Conservation (phyloP, 768 basidiomycete species). For the Hericium rajendrae region DNA sequence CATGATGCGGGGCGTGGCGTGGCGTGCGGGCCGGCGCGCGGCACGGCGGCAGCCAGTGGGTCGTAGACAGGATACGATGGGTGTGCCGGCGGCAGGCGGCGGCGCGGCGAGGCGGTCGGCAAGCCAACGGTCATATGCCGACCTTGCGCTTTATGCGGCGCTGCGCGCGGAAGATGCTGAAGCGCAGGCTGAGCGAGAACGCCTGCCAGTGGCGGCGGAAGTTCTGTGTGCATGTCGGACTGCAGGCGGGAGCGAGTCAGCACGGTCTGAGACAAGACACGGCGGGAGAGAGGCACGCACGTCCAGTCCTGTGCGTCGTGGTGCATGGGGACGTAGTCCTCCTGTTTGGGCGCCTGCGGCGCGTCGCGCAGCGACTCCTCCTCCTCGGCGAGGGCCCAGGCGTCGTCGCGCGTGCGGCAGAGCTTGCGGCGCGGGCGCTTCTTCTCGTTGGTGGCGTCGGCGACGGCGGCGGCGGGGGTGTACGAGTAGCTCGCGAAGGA, state of each 20-base stretch:
- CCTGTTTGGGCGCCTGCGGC: slow-evolving; percentile 2
- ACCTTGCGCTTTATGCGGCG: slow-evolving; percentile 24
- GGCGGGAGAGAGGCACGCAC: slow-evolving; percentile 6
- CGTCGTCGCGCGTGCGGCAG: slow-evolving; percentile 7
- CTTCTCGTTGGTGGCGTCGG: not conserved
- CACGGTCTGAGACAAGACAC: not conserved
- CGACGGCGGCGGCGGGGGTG: slow-evolving; percentile 1
- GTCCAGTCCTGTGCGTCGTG: slow-evolving; percentile 10
- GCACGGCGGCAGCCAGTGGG: not conserved
- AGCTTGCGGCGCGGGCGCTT: slow-evolving; percentile 8
- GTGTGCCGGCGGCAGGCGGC: not conserved
- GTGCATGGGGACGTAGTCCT: slow-evolving; percentile 3
- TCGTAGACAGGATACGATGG: not conserved
- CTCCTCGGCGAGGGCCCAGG: not conserved
- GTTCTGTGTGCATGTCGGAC: slow-evolving; percentile 48
- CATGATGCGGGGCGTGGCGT: too few species aligned
- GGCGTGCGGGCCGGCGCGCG: too few species aligned
- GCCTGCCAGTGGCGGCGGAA: slow-evolving; percentile 56
- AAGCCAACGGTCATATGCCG: not conserved
- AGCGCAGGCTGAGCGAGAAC: slow-evolving; percentile 42
- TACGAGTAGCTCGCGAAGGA: slow-evolving; percentile 8
- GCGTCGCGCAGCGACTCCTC: not conserved
- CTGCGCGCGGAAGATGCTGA: slow-evolving; percentile 46
- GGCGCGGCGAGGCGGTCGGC: not conserved
- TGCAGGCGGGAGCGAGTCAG: slow-evolving; percentile 13